Conservation (phyloP, 2,329 filamentous ascomycete genomes). For the Nothomitra cinnamomea region DNA sequence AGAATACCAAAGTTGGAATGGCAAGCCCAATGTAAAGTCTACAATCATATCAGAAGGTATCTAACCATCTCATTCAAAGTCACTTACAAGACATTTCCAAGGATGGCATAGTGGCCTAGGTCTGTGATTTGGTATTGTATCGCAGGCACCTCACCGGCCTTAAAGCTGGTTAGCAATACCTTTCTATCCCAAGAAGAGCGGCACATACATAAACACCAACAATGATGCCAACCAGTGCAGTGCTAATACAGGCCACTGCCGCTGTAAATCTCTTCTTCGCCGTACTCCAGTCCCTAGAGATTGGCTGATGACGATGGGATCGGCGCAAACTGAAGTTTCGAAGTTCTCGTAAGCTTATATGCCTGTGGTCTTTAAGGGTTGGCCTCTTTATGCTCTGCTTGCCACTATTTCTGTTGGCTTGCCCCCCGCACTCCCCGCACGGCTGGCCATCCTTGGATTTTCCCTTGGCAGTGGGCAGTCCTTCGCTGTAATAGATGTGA, state of each 20-base stretch:
- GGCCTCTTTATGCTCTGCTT: background rate
- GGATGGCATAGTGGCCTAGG: conserved; percentile 45
- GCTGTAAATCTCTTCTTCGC: conserved; percentile 52
- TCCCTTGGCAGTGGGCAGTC: too few relatives aligned
- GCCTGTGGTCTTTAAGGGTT: background rate
- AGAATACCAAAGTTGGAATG: conserved; percentile 50
- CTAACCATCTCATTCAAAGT: background rate
- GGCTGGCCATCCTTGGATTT: too few relatives aligned
- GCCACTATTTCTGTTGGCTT: background rate
- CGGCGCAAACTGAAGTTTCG: conserved; percentile 4
- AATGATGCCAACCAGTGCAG: conserved; percentile 51
- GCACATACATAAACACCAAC: conserved; percentile 49
- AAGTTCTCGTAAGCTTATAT: background rate
- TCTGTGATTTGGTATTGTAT: conserved; percentile 65
- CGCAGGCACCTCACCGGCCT: conserved; percentile 57
- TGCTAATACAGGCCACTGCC: conserved; percentile 53
- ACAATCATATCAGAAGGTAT: background rate
- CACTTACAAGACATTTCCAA: conserved; percentile 49
- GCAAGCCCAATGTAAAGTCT: conserved; percentile 53
- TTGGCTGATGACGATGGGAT: conserved; percentile 14
- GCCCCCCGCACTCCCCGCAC: background rate
- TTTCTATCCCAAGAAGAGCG: background rate
- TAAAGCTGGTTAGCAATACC: background rate
- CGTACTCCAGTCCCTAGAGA: conserved; percentile 56
- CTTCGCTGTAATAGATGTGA: too few relatives aligned